Evolutionary conservation across 169 alveolate species (phyloP).

Genomic region (Blepharisma undulans): DNA sequence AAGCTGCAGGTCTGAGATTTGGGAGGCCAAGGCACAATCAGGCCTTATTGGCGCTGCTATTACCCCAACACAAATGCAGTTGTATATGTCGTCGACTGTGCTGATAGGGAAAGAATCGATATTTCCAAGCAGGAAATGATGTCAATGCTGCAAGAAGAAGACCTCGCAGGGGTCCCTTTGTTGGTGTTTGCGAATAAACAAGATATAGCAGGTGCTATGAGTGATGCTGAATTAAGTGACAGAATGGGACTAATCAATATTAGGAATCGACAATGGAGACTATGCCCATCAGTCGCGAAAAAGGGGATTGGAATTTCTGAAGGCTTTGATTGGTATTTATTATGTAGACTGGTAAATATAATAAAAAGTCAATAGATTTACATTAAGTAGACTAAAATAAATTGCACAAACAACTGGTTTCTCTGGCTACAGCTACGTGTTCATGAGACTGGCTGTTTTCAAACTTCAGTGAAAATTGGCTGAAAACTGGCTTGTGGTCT

Average conservation of each 20-base stretch:
- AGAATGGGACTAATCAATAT: constrained; percentile 56
- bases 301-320: constrained; percentile 99
- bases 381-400: too few species aligned
- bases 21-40: constrained; percentile 98
- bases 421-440: too few species aligned
- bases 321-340: constrained; percentile 96
- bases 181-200: constrained; percentile 99
- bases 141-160: constrained; percentile 92
- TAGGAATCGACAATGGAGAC: constrained; percentile 90
- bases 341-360: constrained; percentile 62
- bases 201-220: constrained; percentile 88
- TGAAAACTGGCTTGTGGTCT: constrained; percentile 46
- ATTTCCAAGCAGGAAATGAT: constrained; percentile 94
- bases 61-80: constrained; percentile 98
- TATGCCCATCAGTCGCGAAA: constrained; percentile 98
- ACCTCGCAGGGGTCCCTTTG: constrained; percentile 95
- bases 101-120: constrained; percentile 93
- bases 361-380: not conserved
- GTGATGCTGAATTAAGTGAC: constrained; percentile 66
- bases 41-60: constrained; percentile 98
- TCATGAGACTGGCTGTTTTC: not conserved
- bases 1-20: constrained; percentile 97
- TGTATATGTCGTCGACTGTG: constrained; percentile 96
- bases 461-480: constrained; percentile 28
- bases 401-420: too few species aligned